Conservation (phyloP, 139 green algal genomes). For the Chlamydomonas schloesseri region DNA sequence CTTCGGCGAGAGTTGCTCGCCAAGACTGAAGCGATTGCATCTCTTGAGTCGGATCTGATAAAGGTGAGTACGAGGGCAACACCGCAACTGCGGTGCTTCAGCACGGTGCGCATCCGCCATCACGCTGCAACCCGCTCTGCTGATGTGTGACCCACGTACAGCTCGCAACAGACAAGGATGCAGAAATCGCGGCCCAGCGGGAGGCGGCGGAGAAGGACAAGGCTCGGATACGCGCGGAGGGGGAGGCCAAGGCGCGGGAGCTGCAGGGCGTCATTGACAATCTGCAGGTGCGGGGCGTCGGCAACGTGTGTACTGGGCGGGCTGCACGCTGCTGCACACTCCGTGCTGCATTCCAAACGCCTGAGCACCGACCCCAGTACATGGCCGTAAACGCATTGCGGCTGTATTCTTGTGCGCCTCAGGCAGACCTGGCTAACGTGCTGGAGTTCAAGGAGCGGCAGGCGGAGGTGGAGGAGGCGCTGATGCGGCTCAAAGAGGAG, state of each 20-base stretch:
- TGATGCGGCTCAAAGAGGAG: conserved; percentile 74
- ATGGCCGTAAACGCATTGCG: too few relatives aligned
- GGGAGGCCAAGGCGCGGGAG: conserved; percentile 15
- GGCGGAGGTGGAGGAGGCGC: conserved; percentile 68
- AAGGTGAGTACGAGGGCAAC: conserved; percentile 38
- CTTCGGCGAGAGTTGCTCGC: conserved; percentile 73
- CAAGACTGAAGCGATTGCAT: conserved; percentile 74
- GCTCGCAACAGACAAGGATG: conserved; percentile 48
- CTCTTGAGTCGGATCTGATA: conserved; percentile 62
- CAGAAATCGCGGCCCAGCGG: conserved; percentile 21
- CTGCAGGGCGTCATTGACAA: conserved; percentile 48
- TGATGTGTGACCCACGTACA: background rate
- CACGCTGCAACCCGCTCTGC: too few relatives aligned
- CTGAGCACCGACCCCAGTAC: too few relatives aligned
- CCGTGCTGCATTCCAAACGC: too few relatives aligned
- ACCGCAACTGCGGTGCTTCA: too few relatives aligned
- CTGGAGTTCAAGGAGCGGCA: conserved; percentile 65
- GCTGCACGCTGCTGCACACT: too few relatives aligned
- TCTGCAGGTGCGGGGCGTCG: conserved; percentile 5
- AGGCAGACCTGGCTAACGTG: conserved; percentile 52
- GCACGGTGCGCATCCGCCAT: too few relatives aligned
- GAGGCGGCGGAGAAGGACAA: conserved; percentile 29
- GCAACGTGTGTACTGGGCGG: too few relatives aligned
- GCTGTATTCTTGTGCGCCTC: too few relatives aligned
- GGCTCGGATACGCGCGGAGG: conserved; percentile 10